These are phyloP conservation scores for Elongisporangium anandrum DNA, from an alignment of 352 stramenopile genomes.

Conservation along the genomic window DNA sequence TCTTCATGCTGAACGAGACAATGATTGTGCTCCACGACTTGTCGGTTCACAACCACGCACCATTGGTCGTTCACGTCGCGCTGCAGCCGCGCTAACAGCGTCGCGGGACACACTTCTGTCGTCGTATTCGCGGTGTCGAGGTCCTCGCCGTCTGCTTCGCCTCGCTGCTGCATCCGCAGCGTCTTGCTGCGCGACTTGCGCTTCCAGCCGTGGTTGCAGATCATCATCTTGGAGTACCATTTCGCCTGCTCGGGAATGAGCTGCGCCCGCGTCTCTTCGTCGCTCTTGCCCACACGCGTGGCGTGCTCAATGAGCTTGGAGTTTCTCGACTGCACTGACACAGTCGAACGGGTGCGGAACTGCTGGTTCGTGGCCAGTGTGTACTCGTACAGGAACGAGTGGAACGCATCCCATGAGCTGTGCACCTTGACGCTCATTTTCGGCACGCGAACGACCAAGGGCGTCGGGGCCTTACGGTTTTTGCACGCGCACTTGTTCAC, in stretches of 20 bases:
- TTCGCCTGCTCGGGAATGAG: conserved; percentile 51
- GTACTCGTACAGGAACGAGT: conserved; percentile 53
- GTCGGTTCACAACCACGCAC: conserved; percentile 64
- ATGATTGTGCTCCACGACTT: conserved; percentile 67
- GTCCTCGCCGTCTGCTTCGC: background rate
- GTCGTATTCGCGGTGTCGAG: background rate
- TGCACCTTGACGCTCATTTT: conserved; percentile 42
- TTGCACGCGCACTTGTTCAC: background rate
- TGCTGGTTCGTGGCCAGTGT: conserved; percentile 51
- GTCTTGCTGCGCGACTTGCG: conserved; percentile 50
- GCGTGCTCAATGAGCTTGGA: conserved; percentile 38
- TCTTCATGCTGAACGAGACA: conserved; percentile 8
- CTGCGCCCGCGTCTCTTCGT: conserved; percentile 15
- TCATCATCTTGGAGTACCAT: conserved; percentile 78
- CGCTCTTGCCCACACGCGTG: conserved; percentile 28
- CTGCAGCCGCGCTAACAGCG: conserved; percentile 64
- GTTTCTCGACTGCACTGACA: conserved; percentile 58
- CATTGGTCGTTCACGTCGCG: conserved; percentile 57
- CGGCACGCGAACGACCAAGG: conserved; percentile 13
- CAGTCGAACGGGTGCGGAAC: conserved; percentile 71
- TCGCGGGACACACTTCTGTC: conserved; percentile 36
- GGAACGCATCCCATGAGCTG: conserved; percentile 53
- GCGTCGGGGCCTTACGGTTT: background rate
- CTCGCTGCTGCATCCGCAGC: conserved; percentile 1
- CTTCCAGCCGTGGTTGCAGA: conserved; percentile 74